Evolutionary conservation across 2,329 filamentous ascomycete species (phyloP), one percentile per base, ranked within the genome.

Genomic region (Ilyonectria robusta): DNA sequence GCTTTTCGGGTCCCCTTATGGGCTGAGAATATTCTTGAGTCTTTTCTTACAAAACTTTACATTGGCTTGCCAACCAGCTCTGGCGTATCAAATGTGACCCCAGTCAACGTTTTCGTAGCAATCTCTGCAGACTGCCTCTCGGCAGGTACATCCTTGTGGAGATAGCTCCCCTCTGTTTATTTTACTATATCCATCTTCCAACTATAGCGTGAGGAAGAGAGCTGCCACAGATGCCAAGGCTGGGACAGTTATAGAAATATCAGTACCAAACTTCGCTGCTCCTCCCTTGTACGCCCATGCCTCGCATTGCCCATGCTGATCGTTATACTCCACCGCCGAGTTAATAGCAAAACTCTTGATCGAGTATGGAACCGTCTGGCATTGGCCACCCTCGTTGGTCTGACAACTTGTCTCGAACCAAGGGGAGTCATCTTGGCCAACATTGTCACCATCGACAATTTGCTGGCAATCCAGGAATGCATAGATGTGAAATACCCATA

Each of bases 401-500:
- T 67, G 67, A 26, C 67, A 69, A 26, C 64, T 67, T 6, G 55
- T 67, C 55, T 69, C 67, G 13, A 61, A 67, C 64, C 64, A 69
- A 37, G 64, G 64, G 29, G 29, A 56, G 6, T 29, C 23, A 31
- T 68, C 60, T 10, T 37, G 11, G 26, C 53, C 56, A 33, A 48
- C 17, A 8, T 78, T 31, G 21, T 69, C 60, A 23, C 11, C 47
- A 10, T 48, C 53, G 17, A 35, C 42, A 4, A 58, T 21, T 17
- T 66, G 64, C 21, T 48, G 3, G 53, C 71, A 72, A 42, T 68
- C 42, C 7, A 51, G 29, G 29, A 69, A 64, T 10, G 68, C 64
- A 11, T 64, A 73, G 33, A 66, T 59, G 29, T 65, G 66, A 10
- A 71, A 59, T 1, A 68, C 61, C 71, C 70, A 72, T 2, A 59